Base-by-base conservation (phyloP, 129 eudicot genomes). In the Helichrysum umbraculigerum region DNA sequence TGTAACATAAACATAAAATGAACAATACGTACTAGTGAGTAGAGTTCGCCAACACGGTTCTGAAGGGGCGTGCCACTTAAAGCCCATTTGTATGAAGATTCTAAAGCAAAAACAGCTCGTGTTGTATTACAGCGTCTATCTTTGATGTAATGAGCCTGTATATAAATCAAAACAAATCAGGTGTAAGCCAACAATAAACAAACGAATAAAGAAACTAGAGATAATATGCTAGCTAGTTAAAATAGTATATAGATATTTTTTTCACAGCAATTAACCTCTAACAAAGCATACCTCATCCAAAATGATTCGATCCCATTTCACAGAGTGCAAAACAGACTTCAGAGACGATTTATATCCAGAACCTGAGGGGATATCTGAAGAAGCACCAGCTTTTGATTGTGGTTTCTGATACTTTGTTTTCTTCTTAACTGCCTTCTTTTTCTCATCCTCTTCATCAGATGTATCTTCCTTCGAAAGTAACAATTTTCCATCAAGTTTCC, bases 51-150 rank as follows among this genome's bases (percentile, higher is more conserved):
- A 68, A 91, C 97, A 76, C 96, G 96, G 83, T 95, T 95, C 84
- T 91, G 99, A 76, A 95, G 94, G 16, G 99, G 99, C 56, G 99
- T 95, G 71, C 99, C 99, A 87, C 99, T 95, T 78, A 95, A 80
- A 56, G 99, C 99, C 99, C 99, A 95, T 78, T 91, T 95, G 61
- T 84, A 95, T 10, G 89, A 87, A 74, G 99, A 95, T 65, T 87
- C 80, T 74, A 95, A 79, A 30, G 90, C 92, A 86, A 95, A 87
- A 81, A 95, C 89, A 72, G 99, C 92, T 78, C 85, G 87, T 28
- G 99, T 87, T 21, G 99, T 95, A 79, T 89, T 95, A 76, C 94
- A 77, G 37, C 89, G 89, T 80, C 96, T 85, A 75, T 86, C 96
- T 85, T 91, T 95, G 28, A 95, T 91, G 79, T 86, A 95, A 70